Conservation (phyloP, 1,284 basidiomycete species). For the Puccinia brachypodii region DNA sequence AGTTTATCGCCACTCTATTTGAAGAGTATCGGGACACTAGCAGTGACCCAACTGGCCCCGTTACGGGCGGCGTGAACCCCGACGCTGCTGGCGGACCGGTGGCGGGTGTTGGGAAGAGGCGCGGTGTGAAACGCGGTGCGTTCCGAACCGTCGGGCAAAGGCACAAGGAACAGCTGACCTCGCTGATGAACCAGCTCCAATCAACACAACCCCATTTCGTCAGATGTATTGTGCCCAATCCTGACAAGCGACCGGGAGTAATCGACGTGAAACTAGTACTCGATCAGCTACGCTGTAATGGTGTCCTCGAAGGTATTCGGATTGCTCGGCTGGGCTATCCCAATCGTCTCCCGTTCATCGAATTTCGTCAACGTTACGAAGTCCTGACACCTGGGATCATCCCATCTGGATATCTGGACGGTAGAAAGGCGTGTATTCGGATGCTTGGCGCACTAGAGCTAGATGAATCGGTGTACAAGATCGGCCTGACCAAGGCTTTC, state of each 20-base stretch:
- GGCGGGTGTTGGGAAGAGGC: conserved; percentile 55
- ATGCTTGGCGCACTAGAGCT: conserved; percentile 90
- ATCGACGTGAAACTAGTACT: conserved; percentile 93
- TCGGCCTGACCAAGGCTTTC: conserved; percentile 97
- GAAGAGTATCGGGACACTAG: conserved; percentile 68
- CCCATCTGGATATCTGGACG: conserved; percentile 93
- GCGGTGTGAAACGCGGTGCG: conserved; percentile 90
- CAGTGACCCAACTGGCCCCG: conserved; percentile 54
- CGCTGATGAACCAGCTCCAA: conserved; percentile 86
- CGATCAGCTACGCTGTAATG: conserved; percentile 96
- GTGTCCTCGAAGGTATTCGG: conserved; percentile 97
- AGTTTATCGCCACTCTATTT: conserved; percentile 80
- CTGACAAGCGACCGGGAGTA: conserved; percentile 83
- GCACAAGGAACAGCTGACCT: conserved; percentile 92
- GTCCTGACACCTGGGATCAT: conserved; percentile 90
- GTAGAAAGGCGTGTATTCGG: conserved; percentile 85
- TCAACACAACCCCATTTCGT: conserved; percentile 98
- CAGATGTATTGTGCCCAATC: conserved; percentile 95
- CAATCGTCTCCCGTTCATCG: conserved; percentile 91
- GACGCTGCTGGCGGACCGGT: conserved; percentile 65
- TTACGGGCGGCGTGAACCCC: conserved; percentile 53
- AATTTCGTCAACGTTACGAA: conserved; percentile 96
- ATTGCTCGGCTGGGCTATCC: conserved; percentile 97
- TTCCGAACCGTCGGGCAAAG: conserved; percentile 94
- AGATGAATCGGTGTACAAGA: conserved; percentile 79